Conservation (phyloP, 108 stramenopile genomes). For the Cyclotella choctawhatcheeana region DNA sequence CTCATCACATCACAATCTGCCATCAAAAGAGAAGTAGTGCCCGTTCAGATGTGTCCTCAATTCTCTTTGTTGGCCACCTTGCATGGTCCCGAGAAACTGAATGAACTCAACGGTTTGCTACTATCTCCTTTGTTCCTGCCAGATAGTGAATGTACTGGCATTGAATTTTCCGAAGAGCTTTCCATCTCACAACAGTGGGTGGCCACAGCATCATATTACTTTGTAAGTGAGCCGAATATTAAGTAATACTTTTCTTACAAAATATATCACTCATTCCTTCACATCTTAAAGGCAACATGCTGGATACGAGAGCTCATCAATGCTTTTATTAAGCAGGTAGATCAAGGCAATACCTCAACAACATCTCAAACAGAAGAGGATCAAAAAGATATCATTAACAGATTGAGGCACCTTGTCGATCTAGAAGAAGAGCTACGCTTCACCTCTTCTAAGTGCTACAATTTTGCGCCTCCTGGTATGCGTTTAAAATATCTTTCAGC, state of each 20-base stretch:
- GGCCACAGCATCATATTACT: slow-evolving; percentile 42
- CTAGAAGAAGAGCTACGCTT: slow-evolving; percentile 55
- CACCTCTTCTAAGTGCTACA: slow-evolving; percentile 39
- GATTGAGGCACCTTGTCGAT: slow-evolving; percentile 43
- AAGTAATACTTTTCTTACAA: no score
- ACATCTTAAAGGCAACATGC: slow-evolving; percentile 38
- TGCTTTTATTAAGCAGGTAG: slow-evolving; percentile 39
- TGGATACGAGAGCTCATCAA: slow-evolving; percentile 57
- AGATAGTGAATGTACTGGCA: slow-evolving; percentile 19
- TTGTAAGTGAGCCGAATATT: slow-evolving; percentile 13
- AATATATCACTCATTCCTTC: no score
- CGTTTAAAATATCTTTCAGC: neutral
- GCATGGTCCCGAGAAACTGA: slow-evolving; percentile 35
- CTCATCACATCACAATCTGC: slow-evolving; percentile 26
- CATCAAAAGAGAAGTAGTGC: slow-evolving; percentile 26
- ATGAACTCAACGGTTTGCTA: slow-evolving; percentile 53
- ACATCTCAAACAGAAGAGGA: no score
- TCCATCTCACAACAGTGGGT: slow-evolving; percentile 33
- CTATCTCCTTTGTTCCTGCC: slow-evolving; percentile 49
- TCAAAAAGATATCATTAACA: slow-evolving; percentile 21
- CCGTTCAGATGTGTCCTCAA: slow-evolving; percentile 45
- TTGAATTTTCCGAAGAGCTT: slow-evolving; percentile 45
- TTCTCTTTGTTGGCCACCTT: slow-evolving; percentile 45
- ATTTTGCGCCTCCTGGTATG: slow-evolving; percentile 52
- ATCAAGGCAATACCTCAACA: no score